Percentiles rank a stretch among this genome's conserved stretches.
Evolutionary conservation across 2,329 filamentous ascomycete species (phyloP).

Genomic region (Venturia nashicola): DNA sequence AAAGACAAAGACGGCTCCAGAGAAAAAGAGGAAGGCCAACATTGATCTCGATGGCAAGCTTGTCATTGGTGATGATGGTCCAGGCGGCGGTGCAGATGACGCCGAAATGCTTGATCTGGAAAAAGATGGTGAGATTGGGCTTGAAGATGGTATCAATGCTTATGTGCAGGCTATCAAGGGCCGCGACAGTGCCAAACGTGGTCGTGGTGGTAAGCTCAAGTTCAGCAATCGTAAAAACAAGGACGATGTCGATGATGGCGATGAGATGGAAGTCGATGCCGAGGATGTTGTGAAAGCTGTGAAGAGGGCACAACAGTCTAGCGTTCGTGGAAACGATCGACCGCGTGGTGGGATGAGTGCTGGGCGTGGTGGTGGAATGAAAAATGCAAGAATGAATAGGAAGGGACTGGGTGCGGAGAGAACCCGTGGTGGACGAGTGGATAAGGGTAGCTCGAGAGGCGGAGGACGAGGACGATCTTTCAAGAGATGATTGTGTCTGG

Average conservation of each 20-base stretch:
- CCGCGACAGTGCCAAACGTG: constrained; percentile 43
- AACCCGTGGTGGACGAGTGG: background rate
- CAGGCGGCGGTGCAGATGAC: constrained; percentile 32
- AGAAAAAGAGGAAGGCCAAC: constrained; percentile 46
- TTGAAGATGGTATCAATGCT: constrained; percentile 44
- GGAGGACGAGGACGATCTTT: background rate
- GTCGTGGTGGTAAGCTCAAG: constrained; percentile 48
- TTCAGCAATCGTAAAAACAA: constrained; percentile 39
- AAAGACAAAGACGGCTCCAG: constrained; percentile 43
- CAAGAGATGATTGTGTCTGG: background rate
- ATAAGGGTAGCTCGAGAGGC: background rate
- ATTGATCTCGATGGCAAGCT: constrained; percentile 69
- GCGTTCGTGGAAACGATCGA: background rate
- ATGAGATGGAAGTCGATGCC: constrained; percentile 29
- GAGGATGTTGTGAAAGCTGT: constrained; percentile 8
- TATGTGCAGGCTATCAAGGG: constrained; percentile 50
- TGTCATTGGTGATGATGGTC: constrained; percentile 48
- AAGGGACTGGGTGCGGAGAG: constrained; percentile 11
- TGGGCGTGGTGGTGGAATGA: constrained; percentile 10
- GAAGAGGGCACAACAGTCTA: constrained; percentile 1
- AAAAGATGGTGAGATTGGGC: constrained; percentile 33
- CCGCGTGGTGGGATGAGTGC: constrained; percentile 4
- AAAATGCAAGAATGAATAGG: constrained; percentile 9
- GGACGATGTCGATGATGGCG: constrained; percentile 27
- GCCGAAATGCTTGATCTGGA: constrained; percentile 49